Conservation (phyloP, 2,329 filamentous ascomycete species). For the Coleophoma cylindrospora region DNA sequence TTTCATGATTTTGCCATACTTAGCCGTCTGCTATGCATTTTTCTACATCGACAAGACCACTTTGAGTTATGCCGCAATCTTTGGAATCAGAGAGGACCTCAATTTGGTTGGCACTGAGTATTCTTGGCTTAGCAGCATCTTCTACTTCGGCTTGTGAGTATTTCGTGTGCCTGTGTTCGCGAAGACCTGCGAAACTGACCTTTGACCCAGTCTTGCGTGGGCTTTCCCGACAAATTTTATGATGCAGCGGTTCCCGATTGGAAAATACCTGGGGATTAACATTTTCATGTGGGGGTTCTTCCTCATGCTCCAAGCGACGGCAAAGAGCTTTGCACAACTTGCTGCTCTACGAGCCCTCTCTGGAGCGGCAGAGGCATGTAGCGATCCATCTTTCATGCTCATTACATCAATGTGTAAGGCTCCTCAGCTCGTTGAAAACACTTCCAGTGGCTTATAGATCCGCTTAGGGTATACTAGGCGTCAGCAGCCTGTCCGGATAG, state of each 20-base stretch:
- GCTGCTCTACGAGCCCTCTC: slow-evolving; percentile 45
- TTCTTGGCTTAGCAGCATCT: slow-evolving; percentile 42
- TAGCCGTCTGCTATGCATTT: slow-evolving; percentile 48
- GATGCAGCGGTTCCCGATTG: slow-evolving; percentile 45
- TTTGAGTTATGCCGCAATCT: slow-evolving; percentile 50
- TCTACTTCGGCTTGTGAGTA: slow-evolving; percentile 40
- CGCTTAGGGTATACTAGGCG: slow-evolving; percentile 46
- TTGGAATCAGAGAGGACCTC: slow-evolving; percentile 50
- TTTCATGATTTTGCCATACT: slow-evolving; percentile 51
- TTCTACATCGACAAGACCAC: slow-evolving; percentile 36
- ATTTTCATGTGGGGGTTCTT: slow-evolving; percentile 44
- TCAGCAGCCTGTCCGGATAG: slow-evolving; percentile 57
- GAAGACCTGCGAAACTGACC: neutral
- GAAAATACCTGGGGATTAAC: slow-evolving; percentile 48
- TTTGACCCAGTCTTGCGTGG: slow-evolving; percentile 29
- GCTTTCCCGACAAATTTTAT: slow-evolving; percentile 49
- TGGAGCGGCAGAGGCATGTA: slow-evolving; percentile 51
- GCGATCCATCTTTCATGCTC: slow-evolving; percentile 52
- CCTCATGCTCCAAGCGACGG: slow-evolving; percentile 44
- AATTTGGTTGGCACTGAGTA: slow-evolving; percentile 44
- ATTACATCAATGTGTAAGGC: slow-evolving; percentile 49
- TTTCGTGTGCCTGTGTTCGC: slow-evolving; percentile 33
- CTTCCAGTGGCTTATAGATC: no score
- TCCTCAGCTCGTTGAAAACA: no score
- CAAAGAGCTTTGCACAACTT: slow-evolving; percentile 44